These are phyloP conservation scores for Tinospora cordifolia DNA, from an alignment of 164 flowering plant genomes.

Conservation along the genomic window DNA sequence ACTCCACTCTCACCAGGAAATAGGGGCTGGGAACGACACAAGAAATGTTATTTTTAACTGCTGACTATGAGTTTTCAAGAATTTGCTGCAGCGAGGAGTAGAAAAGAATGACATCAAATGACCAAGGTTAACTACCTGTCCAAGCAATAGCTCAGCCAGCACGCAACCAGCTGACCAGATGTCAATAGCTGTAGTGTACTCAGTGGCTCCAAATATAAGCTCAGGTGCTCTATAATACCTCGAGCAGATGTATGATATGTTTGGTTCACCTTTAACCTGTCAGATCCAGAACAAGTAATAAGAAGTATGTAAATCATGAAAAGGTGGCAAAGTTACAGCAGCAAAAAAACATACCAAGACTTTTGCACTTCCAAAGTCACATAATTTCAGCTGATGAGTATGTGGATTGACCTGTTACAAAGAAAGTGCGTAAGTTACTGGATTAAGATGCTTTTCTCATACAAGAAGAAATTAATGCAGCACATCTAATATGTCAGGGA, in stretches of 20 bases:
- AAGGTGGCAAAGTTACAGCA: background rate
- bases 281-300: constrained; percentile 1
- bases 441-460: background rate
- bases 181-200: constrained; percentile 58
- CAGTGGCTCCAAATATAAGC: constrained; percentile 63
- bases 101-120: background rate
- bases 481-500: background rate
- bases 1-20: constrained; percentile 72
- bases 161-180: constrained; percentile 80
- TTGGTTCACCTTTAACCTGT: constrained; percentile 55
- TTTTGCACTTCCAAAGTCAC: constrained; percentile 70
- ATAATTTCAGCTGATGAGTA: constrained; percentile 53
- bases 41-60: constrained; percentile 3
- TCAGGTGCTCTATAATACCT: constrained; percentile 68
- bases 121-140: constrained; percentile 31
- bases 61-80: background rate
- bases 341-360: constrained; percentile 35
- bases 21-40: constrained; percentile 34
- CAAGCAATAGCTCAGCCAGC: constrained; percentile 52
- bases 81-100: background rate
- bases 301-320: background rate
- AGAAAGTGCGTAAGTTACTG: background rate
- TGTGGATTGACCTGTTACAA: constrained; percentile 53
- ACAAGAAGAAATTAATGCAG: background rate
- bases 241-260: constrained; percentile 58